Percentiles rank a stretch among this genome's conserved stretches.
These are phyloP conservation scores for Monosporascus sp. DNA, from an alignment of 2,329 filamentous ascomycete species.

Conservation along the genomic window DNA sequence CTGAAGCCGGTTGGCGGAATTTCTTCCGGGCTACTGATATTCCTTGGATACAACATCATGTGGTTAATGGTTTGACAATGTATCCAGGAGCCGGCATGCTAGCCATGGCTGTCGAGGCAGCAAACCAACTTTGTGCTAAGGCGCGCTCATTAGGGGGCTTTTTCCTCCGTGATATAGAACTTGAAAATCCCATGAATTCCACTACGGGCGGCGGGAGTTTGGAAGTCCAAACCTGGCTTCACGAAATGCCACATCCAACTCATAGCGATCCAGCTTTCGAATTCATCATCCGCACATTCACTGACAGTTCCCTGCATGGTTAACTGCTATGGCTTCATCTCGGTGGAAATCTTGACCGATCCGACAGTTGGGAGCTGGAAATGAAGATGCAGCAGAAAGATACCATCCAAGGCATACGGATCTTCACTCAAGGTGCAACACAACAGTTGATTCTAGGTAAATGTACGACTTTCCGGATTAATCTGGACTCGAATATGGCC, in stretches of 20 bases:
- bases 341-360: neutral
- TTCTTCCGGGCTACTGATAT: constrained; percentile 31
- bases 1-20: constrained; percentile 34
- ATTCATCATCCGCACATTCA: constrained; percentile 3
- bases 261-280: neutral
- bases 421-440: neutral
- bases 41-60: constrained; percentile 40
- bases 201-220: neutral
- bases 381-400: neutral
- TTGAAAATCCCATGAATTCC: constrained; percentile 4
- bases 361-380: neutral
- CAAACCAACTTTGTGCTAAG: constrained; percentile 3
- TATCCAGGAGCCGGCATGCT: constrained; percentile 28
- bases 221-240: constrained; percentile 10
- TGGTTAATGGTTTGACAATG: constrained; percentile 23
- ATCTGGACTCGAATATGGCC: constrained; percentile 5
- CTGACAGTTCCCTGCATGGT: neutral
- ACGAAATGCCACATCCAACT: neutral
- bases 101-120: constrained; percentile 27
- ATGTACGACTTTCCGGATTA: constrained; percentile 6
- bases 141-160: no score
- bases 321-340: constrained; percentile 9
- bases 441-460: neutral
- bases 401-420: neutral
- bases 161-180: no score